Evolutionary conservation across 2,329 filamentous ascomycete species (phyloP).

Genomic region (Immersiporthe knoxdaviesiana): DNA sequence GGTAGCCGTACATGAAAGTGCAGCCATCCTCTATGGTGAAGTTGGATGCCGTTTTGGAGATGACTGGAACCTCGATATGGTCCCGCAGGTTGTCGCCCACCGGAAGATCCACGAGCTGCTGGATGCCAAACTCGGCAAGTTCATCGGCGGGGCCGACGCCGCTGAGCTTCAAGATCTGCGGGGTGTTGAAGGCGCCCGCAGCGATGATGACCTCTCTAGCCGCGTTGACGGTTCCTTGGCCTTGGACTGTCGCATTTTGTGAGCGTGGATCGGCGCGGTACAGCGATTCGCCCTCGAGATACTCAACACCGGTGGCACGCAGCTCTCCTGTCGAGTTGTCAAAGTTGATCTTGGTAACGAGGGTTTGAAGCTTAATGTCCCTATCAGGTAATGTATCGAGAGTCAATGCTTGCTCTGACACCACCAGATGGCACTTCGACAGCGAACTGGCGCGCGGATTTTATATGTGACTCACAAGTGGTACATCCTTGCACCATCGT

Average conservation of each 20-base stretch:
- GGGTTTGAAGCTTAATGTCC: constrained; percentile 25
- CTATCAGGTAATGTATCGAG: neutral
- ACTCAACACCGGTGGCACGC: constrained; percentile 22
- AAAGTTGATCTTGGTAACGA: constrained; percentile 27
- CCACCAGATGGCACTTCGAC: neutral
- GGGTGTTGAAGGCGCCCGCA: constrained; percentile 57
- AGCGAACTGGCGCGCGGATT: neutral
- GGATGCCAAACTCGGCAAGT: constrained; percentile 43
- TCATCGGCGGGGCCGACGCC: constrained; percentile 49
- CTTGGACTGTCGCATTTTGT: constrained; percentile 34
- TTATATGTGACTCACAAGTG: neutral
- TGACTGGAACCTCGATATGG: constrained; percentile 53
- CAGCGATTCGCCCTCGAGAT: constrained; percentile 47
- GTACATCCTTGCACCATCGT: constrained; percentile 13
- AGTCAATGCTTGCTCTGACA: neutral
- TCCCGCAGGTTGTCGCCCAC: constrained; percentile 66
- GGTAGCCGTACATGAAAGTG: constrained; percentile 37
- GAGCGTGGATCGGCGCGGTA: constrained; percentile 56
- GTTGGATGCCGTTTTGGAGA: constrained; percentile 46
- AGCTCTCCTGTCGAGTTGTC: constrained; percentile 8
- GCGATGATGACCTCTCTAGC: constrained; percentile 54
- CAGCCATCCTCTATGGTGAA: constrained; percentile 43
- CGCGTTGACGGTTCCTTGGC: constrained; percentile 41
- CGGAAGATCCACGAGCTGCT: constrained; percentile 55
- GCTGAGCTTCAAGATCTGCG: constrained; percentile 57